phyloP scores from a whole-genome alignment of 352 stramenopile genomes.

The Elongisporangium senticosum region DNA sequence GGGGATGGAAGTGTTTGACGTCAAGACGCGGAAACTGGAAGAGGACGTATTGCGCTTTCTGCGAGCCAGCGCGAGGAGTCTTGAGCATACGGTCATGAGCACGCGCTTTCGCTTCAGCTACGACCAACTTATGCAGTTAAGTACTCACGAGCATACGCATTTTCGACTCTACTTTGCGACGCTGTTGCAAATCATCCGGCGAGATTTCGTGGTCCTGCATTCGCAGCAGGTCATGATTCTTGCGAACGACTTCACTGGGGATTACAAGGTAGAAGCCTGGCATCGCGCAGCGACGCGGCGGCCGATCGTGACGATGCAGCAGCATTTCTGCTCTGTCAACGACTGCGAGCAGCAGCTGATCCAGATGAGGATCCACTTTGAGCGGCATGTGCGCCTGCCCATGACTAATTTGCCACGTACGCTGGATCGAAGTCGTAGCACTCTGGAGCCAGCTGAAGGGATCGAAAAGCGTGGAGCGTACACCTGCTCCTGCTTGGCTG shows the following conservation, averaged over 20 bases:
- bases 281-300: slow-evolving; percentile 27
- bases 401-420: slow-evolving; percentile 76
- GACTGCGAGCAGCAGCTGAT: slow-evolving; percentile 32
- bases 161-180: slow-evolving; percentile 28
- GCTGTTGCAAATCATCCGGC: slow-evolving; percentile 37
- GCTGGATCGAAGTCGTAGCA: slow-evolving; percentile 43
- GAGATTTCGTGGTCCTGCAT: slow-evolving; percentile 44
- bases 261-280: slow-evolving; percentile 51
- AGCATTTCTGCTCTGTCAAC: slow-evolving; percentile 58
- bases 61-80: slow-evolving; percentile 13
- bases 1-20: slow-evolving; percentile 36
- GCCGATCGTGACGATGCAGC: slow-evolving; percentile 11
- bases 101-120: slow-evolving; percentile 38
- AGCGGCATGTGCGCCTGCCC: slow-evolving; percentile 34
- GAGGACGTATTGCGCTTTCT: slow-evolving; percentile 53
- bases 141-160: slow-evolving; percentile 26
- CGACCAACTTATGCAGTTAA: slow-evolving; percentile 34
- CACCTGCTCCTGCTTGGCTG: slow-evolving; percentile 46
- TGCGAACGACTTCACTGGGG: slow-evolving; percentile 54
- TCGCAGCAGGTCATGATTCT: slow-evolving; percentile 66
- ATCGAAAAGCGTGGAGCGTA: slow-evolving; percentile 53
- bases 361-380: slow-evolving; percentile 39
- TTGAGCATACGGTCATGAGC: slow-evolving; percentile 29
- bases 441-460: slow-evolving; percentile 29
- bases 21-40: slow-evolving; percentile 31